Conservation (phyloP, 176 grass and related monocot genomes). For the Chrysopogon serrulatus region DNA sequence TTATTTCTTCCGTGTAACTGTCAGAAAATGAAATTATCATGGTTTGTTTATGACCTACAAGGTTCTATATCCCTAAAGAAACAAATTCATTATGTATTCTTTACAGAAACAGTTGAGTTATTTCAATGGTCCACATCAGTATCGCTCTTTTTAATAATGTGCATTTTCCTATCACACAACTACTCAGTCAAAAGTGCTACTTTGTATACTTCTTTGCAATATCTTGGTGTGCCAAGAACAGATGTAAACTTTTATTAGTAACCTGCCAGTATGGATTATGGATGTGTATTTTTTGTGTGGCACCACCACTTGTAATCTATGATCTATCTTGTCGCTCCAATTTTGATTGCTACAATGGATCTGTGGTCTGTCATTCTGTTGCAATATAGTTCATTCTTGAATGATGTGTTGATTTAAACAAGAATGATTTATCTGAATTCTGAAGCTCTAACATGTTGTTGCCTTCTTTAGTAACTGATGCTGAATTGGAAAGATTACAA, state of each 20-base stretch:
- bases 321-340: neutral
- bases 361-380: neutral
- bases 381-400: neutral
- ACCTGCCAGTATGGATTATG: neutral
- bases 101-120: neutral
- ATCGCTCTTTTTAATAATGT: neutral
- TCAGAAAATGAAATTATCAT: neutral
- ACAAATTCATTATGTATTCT: neutral
- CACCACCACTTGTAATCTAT: neutral
- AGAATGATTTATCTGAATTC: neutral
- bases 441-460: conserved; percentile 4
- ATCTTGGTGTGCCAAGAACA: neutral
- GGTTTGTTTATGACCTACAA: neutral
- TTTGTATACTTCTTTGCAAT: neutral
- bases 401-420: neutral
- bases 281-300: neutral
- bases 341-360: neutral
- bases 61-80: neutral
- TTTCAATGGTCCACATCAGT: neutral
- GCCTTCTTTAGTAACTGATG: conserved; percentile 70
- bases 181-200: neutral
- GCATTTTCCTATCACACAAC: conserved; percentile 1
- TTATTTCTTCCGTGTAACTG: conserved; percentile 1
- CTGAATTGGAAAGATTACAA: conserved; percentile 90
- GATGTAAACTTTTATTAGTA: neutral